Evolutionary conservation across 257 asterid species (phyloP), one percentile per base, ranked within the genome.

Genomic region (Scutellaria barbata): DNA sequence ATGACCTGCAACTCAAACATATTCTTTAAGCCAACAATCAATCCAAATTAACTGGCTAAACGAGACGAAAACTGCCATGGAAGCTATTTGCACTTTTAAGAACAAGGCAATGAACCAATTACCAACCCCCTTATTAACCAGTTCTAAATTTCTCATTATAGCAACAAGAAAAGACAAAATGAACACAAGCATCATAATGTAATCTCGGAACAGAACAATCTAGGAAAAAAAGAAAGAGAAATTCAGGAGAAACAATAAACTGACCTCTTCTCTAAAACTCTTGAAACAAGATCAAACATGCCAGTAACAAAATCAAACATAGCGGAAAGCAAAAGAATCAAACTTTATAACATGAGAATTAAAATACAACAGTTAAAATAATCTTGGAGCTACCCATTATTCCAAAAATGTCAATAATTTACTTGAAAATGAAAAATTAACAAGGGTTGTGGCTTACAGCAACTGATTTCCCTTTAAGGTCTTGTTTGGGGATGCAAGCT

Each of bases 401-500:
- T 46, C 18, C 40, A 37, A 37, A 30, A 66, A 66, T 8, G 1
- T 5, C 46, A 71, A 9, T 16, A 33, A 22, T 18, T 2, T 4
- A 17, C 45, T 16, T 30, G 52, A 22, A 30, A 51, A 39, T 62
- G 56, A 79, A 42, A 5, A 43, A 10, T 17, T 22, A 37, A 14
- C 12, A 58, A 18, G 20, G 35, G 10, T 2, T 17, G 30, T 12
- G 35, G 77, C 79, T 79, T 74, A 79, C 87, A 69, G 82, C 80
- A 9, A 78, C 85, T 20, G 73, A 77, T 60, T 76, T 72, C 22
- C 82, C 82, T 68, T 52, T 47, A 25, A 80, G 83, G 68, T 83
- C 85, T 61, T 77, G 70, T 65, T 75, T 50, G 54, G 66, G 70
- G 37, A 30, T 58, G 73, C 56, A 77, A 55, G 81, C 67, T 77